These are phyloP conservation scores for Dalbergia cochinchinensis DNA, from an alignment of 306 rosid species.

Conservation along the genomic window DNA sequence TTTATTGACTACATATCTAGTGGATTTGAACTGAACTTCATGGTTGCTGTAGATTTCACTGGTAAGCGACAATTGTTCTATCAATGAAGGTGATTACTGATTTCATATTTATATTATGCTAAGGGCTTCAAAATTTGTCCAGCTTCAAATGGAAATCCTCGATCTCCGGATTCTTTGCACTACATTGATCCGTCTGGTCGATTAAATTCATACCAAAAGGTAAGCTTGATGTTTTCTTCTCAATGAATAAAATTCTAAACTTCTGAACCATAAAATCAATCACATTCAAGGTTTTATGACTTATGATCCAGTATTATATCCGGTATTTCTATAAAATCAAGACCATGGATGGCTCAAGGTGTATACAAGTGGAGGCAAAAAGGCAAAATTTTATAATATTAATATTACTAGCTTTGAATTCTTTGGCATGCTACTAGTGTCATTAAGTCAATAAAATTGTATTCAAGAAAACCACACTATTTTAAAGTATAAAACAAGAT, in stretches of 20 bases:
- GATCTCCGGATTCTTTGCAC: conserved; percentile 66
- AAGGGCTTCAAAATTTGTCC: conserved; percentile 46
- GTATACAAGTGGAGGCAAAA: too few species aligned
- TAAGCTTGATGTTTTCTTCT: conserved; percentile 42
- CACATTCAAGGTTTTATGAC: neutral
- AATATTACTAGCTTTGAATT: too few species aligned
- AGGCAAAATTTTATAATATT: too few species aligned
- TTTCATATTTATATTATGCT: conserved; percentile 25
- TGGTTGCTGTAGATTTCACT: conserved; percentile 95
- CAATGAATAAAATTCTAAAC: neutral
- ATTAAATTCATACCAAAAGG: conserved; percentile 84
- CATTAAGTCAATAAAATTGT: too few species aligned
- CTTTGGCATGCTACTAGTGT: too few species aligned
- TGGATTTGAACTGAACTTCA: conserved; percentile 90
- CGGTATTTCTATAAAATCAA: conserved; percentile 1
- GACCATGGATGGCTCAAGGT: too few species aligned
- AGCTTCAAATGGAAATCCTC: conserved; percentile 92
- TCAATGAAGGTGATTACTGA: neutral
- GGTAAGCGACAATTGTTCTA: conserved; percentile 51
- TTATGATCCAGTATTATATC: conserved; percentile 4
- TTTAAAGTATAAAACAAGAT: too few species aligned
- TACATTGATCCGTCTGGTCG: conserved; percentile 67
- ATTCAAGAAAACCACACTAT: too few species aligned
- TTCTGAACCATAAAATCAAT: conserved; percentile 28
- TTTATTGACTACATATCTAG: conserved; percentile 88